These are phyloP conservation scores for Acer yangbiense DNA, from an alignment of 345 rosid genomes.

Conservation along the genomic window DNA sequence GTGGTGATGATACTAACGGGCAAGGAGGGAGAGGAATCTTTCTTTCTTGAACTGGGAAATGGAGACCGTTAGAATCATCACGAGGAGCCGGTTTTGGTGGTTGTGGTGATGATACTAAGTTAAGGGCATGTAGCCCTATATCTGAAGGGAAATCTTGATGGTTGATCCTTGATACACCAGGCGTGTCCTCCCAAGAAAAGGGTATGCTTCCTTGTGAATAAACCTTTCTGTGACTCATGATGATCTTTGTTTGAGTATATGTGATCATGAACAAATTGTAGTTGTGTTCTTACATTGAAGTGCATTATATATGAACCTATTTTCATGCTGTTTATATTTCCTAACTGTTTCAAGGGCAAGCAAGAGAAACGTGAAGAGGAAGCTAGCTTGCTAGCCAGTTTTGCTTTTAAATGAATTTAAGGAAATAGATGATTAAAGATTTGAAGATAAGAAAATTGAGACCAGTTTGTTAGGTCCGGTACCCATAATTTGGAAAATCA, in stretches of 20 bases:
- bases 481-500: background rate
- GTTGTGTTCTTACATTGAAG: background rate
- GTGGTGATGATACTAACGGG: constrained; percentile 3
- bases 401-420: constrained; percentile 18
- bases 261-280: background rate
- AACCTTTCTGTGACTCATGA: constrained; percentile 41
- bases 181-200: constrained; percentile 70
- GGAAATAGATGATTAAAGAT: constrained; percentile 20
- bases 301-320: background rate
- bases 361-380: constrained; percentile 40
- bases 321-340: constrained; percentile 35
- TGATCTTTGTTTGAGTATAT: background rate
- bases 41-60: background rate
- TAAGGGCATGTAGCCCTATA: constrained; percentile 9
- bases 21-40: constrained; percentile 49
- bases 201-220: constrained; percentile 66
- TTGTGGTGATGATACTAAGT: constrained; percentile 8
- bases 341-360: constrained; percentile 40
- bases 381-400: constrained; percentile 19
- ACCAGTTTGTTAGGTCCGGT: background rate
- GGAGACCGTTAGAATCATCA: too few relatives aligned
- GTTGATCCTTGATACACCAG: constrained; percentile 57
- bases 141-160: constrained; percentile 24
- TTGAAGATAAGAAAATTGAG: constrained; percentile 13
- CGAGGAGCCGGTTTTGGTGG: background rate